Percentiles rank a stretch among this genome's conserved stretches.
Evolutionary conservation across 768 basidiomycete genomes (phyloP).

Genomic region (Udeniomyces megalosporus): DNA sequence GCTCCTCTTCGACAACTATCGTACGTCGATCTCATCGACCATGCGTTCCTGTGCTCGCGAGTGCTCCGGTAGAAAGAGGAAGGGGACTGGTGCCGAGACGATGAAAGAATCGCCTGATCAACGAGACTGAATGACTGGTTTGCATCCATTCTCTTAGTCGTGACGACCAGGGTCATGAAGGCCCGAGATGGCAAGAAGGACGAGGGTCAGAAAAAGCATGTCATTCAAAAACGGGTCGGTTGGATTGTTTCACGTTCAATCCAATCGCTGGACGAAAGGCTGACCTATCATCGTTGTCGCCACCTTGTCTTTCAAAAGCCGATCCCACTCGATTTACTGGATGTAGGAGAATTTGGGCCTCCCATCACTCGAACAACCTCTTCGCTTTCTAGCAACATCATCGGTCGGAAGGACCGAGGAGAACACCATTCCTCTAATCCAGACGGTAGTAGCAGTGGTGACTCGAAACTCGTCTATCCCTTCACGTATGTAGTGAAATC

Average conservation of each 20-base stretch:
- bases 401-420: slow-evolving; percentile 6
- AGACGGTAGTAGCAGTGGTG: neutral
- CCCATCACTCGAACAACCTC: slow-evolving; percentile 23
- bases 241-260: neutral
- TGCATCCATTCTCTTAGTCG: neutral
- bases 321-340: slow-evolving; percentile 78
- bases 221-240: slow-evolving; percentile 60
- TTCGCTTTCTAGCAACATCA: slow-evolving; percentile 1
- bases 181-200: slow-evolving; percentile 51
- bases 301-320: slow-evolving; percentile 39
- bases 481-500: slow-evolving; percentile 81
- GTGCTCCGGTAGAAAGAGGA: no score
- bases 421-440: neutral
- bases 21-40: no score
- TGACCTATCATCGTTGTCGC: neutral
- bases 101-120: no score
- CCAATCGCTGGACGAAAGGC: neutral
- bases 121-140: no score
- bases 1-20: slow-evolving; percentile 85
- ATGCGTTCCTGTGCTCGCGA: no score
- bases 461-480: slow-evolving; percentile 60
- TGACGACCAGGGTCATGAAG: slow-evolving; percentile 9
- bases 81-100: no score
- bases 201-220: slow-evolving; percentile 57
- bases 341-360: slow-evolving; percentile 67